Percentiles rank a stretch among this genome's conserved stretches.
These are phyloP conservation scores for Acorus gramineus DNA, from an alignment of 106 monocot species.

Conservation along the genomic window DNA sequence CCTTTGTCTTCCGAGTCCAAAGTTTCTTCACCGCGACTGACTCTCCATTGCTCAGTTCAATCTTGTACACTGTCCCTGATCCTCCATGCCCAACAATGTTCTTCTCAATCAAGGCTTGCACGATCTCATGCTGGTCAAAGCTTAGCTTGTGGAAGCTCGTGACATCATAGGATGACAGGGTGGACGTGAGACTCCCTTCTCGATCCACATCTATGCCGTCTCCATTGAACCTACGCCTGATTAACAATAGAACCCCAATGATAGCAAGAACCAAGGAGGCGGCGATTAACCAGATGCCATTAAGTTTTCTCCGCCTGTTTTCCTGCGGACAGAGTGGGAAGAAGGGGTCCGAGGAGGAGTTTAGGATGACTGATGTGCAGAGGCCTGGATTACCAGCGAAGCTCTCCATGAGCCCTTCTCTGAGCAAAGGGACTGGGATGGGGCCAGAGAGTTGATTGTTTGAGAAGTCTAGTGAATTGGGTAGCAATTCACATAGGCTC, in stretches of 20 bases:
- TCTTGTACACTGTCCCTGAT: conserved; percentile 92
- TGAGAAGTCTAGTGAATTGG: conserved; percentile 87
- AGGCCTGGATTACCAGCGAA: conserved; percentile 68
- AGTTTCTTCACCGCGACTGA: conserved; percentile 84
- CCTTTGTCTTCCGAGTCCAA: conserved; percentile 35
- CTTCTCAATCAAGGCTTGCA: conserved; percentile 76
- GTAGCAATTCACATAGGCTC: conserved; percentile 61
- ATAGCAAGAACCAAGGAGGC: conserved; percentile 20
- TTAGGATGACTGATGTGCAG: conserved; percentile 40
- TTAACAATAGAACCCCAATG: conserved; percentile 29
- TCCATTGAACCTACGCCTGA: conserved; percentile 26
- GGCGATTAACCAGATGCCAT: conserved; percentile 43
- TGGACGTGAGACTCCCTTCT: conserved; percentile 37
- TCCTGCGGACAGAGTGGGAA: conserved; percentile 47
- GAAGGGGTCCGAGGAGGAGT: conserved; percentile 15
- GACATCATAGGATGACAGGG: conserved; percentile 63
- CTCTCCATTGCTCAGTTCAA: conserved; percentile 71
- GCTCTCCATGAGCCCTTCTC: conserved; percentile 68
- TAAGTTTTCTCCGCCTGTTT: conserved; percentile 23
- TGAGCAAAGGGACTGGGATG: conserved; percentile 62
- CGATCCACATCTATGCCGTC: conserved; percentile 20
- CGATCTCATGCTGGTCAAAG: conserved; percentile 85
- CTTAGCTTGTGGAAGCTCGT: conserved; percentile 87
- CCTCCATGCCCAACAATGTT: conserved; percentile 93
- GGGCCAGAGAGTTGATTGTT: conserved; percentile 78